Evolutionary conservation across 805 yeast genomes (phyloP), one percentile per base, ranked within the genome.

Genomic region (Yarrowia keelungensis): DNA sequence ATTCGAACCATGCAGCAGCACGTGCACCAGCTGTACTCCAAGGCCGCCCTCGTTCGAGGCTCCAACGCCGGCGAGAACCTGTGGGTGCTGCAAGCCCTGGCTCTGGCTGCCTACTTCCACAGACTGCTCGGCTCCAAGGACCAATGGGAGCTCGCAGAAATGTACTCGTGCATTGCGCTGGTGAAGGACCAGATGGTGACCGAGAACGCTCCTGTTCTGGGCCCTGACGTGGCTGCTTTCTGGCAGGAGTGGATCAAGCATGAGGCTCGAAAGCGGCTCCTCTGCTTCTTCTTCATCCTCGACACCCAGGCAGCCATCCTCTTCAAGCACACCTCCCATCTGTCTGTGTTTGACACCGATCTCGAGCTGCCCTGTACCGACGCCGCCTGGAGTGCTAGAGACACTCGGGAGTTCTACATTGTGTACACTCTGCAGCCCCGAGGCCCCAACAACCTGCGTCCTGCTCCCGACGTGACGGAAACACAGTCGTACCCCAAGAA

Each of bases 311-410:
- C 76, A 19, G 78, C 80, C 0, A 76, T 79, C 35, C 74, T 82
- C 14, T 75, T 76, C 67, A 73, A 77, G 3, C 77, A 75, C 41
- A 73, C 76, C 9, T 76, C 78, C 14, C 73, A 78, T 38, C 61
- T 83, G 15, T 79, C 84, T 1, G 77, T 80, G 1, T 83, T 83
- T 73, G 84, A 82, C 35, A 75, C 83, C 22, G 79, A 81, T 26
- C 69, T 82, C 16, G 85, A 82, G 47, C 73, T 83, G 43, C 86
- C 86, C 2, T 82, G 79, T 46, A 74, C 82, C 0, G 86, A 83
- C 70, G 76, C 80, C 3, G 81, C 81, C 22, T 83, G 86, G 86
- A 70, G 75, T 39, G 81, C 84, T 2, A 42, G 49, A 36, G 66
- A 16, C 68, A 68, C 47, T 35, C 69, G 42, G 15, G 72, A 38